Conservation (phyloP, 2,329 filamentous ascomycete species). For the Cytospora leucostoma region DNA sequence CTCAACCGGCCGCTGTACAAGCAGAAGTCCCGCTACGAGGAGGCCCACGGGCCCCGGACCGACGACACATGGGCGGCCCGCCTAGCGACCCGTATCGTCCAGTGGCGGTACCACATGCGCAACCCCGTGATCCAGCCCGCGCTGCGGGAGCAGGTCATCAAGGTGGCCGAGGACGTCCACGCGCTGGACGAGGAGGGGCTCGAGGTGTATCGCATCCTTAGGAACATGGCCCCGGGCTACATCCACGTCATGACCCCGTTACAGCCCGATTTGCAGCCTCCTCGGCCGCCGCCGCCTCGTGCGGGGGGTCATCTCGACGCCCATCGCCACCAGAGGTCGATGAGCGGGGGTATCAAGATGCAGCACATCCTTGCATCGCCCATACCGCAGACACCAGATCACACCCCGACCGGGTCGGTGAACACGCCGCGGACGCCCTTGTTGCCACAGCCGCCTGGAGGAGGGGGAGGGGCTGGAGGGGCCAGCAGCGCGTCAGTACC, state of each 20-base stretch:
- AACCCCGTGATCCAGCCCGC: slow-evolving; percentile 17
- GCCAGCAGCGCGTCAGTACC: background rate
- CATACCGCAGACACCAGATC: slow-evolving; percentile 21
- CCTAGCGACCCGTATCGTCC: slow-evolving; percentile 25
- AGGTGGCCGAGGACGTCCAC: slow-evolving; percentile 21
- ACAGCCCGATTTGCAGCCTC: slow-evolving; percentile 22
- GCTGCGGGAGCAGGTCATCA: slow-evolving; percentile 15
- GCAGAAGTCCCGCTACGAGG: slow-evolving; percentile 21
- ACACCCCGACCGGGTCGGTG: slow-evolving; percentile 15
- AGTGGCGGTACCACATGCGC: slow-evolving; percentile 24
- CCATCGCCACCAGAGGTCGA: slow-evolving; percentile 10
- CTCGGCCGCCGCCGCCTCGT: background rate
- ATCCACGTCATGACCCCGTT: slow-evolving; percentile 25
- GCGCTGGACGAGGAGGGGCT: slow-evolving; percentile 26
- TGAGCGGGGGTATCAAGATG: slow-evolving; percentile 17
- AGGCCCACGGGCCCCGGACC: slow-evolving; percentile 18
- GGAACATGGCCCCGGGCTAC: slow-evolving; percentile 19
- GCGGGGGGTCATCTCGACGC: background rate
- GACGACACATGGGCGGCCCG: slow-evolving; percentile 26
- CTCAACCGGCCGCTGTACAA: slow-evolving; percentile 21
- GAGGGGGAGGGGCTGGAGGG: background rate
- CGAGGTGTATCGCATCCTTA: slow-evolving; percentile 25
- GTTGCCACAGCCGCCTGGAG: slow-evolving; percentile 2
- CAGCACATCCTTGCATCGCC: slow-evolving; percentile 22
- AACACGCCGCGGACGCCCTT: slow-evolving; percentile 25